phyloP scores from a whole-genome alignment of 352 stramenopile genomes.

The Aphanomyces cochlioides region DNA sequence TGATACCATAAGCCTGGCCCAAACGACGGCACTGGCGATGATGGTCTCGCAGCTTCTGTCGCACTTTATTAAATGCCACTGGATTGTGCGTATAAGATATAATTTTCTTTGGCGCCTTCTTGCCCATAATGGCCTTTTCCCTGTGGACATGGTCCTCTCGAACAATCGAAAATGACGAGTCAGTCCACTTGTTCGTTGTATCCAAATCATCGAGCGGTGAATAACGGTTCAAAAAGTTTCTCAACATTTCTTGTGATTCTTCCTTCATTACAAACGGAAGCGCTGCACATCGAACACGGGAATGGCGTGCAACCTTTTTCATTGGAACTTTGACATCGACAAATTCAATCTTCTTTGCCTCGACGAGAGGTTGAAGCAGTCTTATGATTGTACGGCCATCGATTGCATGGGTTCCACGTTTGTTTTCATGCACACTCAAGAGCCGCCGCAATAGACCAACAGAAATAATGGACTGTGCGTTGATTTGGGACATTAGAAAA shows the following conservation, averaged over 20 bases:
- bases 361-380: slow-evolving; percentile 3
- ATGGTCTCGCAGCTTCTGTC: slow-evolving; percentile 50
- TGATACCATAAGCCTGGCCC: slow-evolving; percentile 66
- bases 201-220: slow-evolving; percentile 1
- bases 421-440: not conserved
- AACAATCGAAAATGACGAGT: slow-evolving; percentile 4
- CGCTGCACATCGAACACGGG: slow-evolving; percentile 2
- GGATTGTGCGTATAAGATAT: slow-evolving; percentile 30
- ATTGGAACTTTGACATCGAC: slow-evolving; percentile 16
- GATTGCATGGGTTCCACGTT: not conserved
- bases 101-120: not conserved
- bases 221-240: slow-evolving; percentile 2
- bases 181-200: not conserved
- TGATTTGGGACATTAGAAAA: not conserved
- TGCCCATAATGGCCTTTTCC: not conserved
- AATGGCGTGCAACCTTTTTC: not conserved
- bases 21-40: slow-evolving; percentile 69
- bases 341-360: slow-evolving; percentile 7
- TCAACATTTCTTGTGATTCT: not conserved
- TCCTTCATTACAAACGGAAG: not conserved
- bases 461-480: not conserved
- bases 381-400: slow-evolving; percentile 8
- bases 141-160: not conserved
- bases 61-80: slow-evolving; percentile 59
- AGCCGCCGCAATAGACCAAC: slow-evolving; percentile 8